Percentiles rank a stretch among this genome's conserved stretches.
Conservation (phyloP, 2,329 filamentous ascomycete species). For the Helotiales sp. region DNA sequence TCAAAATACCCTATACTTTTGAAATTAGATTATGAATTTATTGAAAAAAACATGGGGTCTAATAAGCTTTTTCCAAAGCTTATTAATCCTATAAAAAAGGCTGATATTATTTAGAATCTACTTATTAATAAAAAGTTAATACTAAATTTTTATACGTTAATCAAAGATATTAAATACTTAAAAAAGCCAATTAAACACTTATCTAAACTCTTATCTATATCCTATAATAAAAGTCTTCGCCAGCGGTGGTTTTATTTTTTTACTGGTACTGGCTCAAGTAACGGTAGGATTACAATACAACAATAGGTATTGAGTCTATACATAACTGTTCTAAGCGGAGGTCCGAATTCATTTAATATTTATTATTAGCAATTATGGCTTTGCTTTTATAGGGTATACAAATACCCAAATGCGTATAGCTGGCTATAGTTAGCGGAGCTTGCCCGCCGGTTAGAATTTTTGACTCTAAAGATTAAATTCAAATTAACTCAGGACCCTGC, state of each 20-base stretch:
- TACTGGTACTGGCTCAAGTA: neutral
- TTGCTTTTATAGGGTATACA: slow-evolving; percentile 1
- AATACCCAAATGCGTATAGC: neutral
- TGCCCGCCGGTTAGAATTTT: neutral
- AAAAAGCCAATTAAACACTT: slow-evolving; percentile 44
- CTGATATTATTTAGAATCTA: slow-evolving; percentile 7
- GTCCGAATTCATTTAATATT: neutral
- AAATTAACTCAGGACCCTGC: neutral
- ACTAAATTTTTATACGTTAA: slow-evolving; percentile 23
- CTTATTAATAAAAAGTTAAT: slow-evolving; percentile 18
- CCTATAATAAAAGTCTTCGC: neutral
- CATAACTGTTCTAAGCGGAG: neutral
- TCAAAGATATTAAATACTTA: slow-evolving; percentile 25
- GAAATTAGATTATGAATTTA: slow-evolving; percentile 22
- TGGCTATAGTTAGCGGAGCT: neutral
- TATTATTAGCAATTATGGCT: neutral
- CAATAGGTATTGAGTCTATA: neutral
- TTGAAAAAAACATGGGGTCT: slow-evolving; percentile 11
- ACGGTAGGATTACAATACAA: neutral
- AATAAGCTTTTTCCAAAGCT: slow-evolving; percentile 19
- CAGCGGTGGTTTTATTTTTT: neutral
- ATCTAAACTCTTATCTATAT: neutral
- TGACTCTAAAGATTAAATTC: neutral
- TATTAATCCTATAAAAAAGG: neutral
- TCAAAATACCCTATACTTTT: slow-evolving; percentile 19